phyloP scores from a whole-genome alignment of 2,329 filamentous ascomycete species.

The Xylaria multiplex region DNA sequence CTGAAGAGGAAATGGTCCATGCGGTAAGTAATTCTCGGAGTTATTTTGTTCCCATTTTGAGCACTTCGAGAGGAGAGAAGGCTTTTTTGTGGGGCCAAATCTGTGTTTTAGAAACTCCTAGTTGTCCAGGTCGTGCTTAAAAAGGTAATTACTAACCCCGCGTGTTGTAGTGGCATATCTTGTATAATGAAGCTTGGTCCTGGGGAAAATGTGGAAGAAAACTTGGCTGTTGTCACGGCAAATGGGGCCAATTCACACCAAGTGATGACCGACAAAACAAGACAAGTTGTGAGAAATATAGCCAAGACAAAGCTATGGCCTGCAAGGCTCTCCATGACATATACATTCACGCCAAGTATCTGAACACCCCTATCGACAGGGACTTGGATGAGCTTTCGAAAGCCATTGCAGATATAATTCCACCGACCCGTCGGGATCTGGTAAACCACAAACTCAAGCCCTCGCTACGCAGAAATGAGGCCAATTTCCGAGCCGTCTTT shows the following conservation, averaged over 20 bases:
- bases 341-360: not conserved
- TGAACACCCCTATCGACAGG: not conserved
- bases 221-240: not conserved
- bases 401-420: conserved; percentile 7
- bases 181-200: not conserved
- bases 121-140: too few species aligned
- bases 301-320: conserved; percentile 9
- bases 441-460: not conserved
- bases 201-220: not conserved
- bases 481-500: conserved; percentile 13
- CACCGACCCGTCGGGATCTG: not conserved
- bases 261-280: conserved; percentile 20
- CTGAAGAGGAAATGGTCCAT: conserved; percentile 25
- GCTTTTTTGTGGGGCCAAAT: too few species aligned
- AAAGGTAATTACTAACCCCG: too few species aligned
- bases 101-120: too few species aligned
- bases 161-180: not conserved
- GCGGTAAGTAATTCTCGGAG: not conserved
- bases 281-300: conserved; percentile 13
- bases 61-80: too few species aligned
- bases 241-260: conserved; percentile 19
- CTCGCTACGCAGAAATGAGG: not conserved
- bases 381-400: conserved; percentile 10
- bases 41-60: too few species aligned
- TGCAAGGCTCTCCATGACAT: not conserved